Evolutionary conservation across 805 yeast species (phyloP), one percentile per base, ranked within the genome.

Genomic region (Myxozyma melibiosi): DNA sequence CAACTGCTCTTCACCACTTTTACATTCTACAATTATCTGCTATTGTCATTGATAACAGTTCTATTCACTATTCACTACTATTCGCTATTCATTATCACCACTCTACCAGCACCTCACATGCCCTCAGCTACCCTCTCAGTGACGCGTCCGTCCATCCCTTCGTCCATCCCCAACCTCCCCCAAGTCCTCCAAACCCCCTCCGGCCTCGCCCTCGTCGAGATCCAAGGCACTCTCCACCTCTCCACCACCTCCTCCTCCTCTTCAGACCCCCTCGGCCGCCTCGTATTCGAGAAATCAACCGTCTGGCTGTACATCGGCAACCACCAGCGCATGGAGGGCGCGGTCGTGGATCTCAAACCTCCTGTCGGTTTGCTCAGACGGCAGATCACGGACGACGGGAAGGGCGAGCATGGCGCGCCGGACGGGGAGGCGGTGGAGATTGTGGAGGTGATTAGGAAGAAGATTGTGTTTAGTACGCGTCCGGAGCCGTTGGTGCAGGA

Each of bases 191-290:
- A 64, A 30, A 64, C 66, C 2, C 61, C 64, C 8, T 22, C 51
- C 4, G 67, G 67, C n/a, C 43, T 58, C 24, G 66, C 64, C 9
- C 53, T 64, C 39, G 11, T 64, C 28, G 65, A 64, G 41, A 48
- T 64, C 13, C 67, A 64, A 28, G 67, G 67, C 20, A 59, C 60
- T 3, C 11, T 64, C 13, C 62, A 61, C 34, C 39, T 48, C 6
- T 28, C 65, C 8, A 25, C 43, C 8, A 30, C 16, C 8, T 44
- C 6, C 30, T 14, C 39, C n/a, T 7, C 20, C 6, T 38, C 20
- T 16, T n/a, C 18, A 13, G 45, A 14, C 4, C 34, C 40, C 3
- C 46, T 64, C n/a, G 67, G 65, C n/a, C 42, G 28, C n/a, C 27
- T 64, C 24, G 44, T 35, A 16, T 49, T 64, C 18, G 51, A 55